A percentile compares a stretch with the other conserved stretches of the same genome.
These are phyloP conservation scores for Trypanosoma cruzi DNA, from an alignment of 208 protist species.

Conservation along the genomic window DNA sequence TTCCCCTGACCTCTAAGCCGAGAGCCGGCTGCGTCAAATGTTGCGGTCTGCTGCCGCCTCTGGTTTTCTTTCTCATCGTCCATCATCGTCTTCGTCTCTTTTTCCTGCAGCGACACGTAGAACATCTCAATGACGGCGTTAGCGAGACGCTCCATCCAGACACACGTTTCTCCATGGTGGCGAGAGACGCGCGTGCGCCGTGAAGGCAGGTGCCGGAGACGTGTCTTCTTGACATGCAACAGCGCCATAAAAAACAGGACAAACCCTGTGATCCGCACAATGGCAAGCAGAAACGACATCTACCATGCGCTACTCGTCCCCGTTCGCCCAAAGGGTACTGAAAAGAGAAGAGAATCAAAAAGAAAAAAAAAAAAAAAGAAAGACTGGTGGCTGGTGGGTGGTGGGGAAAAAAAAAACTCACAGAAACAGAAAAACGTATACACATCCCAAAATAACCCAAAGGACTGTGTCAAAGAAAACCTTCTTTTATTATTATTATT, in stretches of 20 bases:
- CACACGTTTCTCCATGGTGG: slow-evolving; percentile 65
- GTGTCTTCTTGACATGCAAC: slow-evolving; percentile 62
- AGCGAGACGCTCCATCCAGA: slow-evolving; percentile 74
- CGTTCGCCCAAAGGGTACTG: neutral
- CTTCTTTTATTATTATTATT: neutral
- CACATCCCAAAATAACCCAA: neutral
- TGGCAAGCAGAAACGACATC: slow-evolving; percentile 23
- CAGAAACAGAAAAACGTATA: neutral
- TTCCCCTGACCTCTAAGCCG: neutral
- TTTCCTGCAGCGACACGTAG: slow-evolving; percentile 29
- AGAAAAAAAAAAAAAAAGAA: slow-evolving; percentile 1
- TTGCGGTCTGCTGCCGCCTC: neutral
- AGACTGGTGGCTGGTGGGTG: neutral
- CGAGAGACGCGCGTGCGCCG: slow-evolving; percentile 78
- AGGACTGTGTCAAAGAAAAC: neutral
- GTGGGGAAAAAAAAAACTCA: neutral
- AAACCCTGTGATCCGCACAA: slow-evolving; percentile 37
- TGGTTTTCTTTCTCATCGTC: slow-evolving; percentile 2
- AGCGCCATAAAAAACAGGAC: slow-evolving; percentile 37
- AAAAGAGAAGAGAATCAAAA: neutral
- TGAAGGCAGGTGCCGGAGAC: slow-evolving; percentile 70
- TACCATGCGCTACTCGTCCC: slow-evolving; percentile 2
- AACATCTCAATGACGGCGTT: slow-evolving; percentile 70
- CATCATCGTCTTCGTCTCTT: slow-evolving; percentile 3
- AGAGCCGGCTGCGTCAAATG: neutral